Conservation (phyloP, 1,139 yeast species). For the Candida buenavistaensis region DNA sequence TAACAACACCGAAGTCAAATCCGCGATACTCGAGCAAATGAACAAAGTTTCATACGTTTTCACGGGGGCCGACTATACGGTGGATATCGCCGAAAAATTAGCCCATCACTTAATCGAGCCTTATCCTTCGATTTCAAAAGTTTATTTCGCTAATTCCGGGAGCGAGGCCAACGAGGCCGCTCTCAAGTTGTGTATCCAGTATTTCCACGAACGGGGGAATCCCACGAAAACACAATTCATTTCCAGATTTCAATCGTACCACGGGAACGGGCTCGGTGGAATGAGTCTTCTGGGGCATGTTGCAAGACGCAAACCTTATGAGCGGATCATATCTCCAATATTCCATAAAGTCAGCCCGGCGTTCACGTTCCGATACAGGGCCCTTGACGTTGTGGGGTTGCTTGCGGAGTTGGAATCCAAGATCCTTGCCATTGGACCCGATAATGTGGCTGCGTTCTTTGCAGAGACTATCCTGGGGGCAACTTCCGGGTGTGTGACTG, state of each 20-base stretch:
- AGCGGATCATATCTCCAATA: slow-evolving; percentile 13
- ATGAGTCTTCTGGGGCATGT: slow-evolving; percentile 18
- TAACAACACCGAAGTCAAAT: slow-evolving; percentile 21
- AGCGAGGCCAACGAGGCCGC: slow-evolving; percentile 23
- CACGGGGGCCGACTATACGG: slow-evolving; percentile 13
- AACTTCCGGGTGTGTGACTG: slow-evolving; percentile 56
- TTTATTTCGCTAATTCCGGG: slow-evolving; percentile 16
- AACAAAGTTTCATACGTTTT: slow-evolving; percentile 14
- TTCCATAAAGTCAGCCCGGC: slow-evolving; percentile 18
- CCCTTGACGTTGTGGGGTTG: no score
- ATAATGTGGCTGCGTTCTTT: slow-evolving; percentile 51
- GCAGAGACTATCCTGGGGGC: slow-evolving; percentile 61
- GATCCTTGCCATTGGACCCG: slow-evolving; percentile 18
- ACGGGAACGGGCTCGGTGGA: slow-evolving; percentile 21
- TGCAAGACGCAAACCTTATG: slow-evolving; percentile 16
- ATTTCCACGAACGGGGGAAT: slow-evolving; percentile 19
- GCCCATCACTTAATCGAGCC: slow-evolving; percentile 13
- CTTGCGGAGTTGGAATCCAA: slow-evolving; percentile 18
- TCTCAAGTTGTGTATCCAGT: slow-evolving; percentile 19
- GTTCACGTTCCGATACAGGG: slow-evolving; percentile 10
- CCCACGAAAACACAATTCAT: slow-evolving; percentile 16
- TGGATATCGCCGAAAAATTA: slow-evolving; percentile 12
- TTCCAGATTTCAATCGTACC: slow-evolving; percentile 20
- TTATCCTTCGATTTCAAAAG: slow-evolving; percentile 13
- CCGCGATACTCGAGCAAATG: slow-evolving; percentile 20